These are phyloP conservation scores for Musa troglodytarum DNA, from an alignment of 176 grass and related monocot species.

Conservation along the genomic window DNA sequence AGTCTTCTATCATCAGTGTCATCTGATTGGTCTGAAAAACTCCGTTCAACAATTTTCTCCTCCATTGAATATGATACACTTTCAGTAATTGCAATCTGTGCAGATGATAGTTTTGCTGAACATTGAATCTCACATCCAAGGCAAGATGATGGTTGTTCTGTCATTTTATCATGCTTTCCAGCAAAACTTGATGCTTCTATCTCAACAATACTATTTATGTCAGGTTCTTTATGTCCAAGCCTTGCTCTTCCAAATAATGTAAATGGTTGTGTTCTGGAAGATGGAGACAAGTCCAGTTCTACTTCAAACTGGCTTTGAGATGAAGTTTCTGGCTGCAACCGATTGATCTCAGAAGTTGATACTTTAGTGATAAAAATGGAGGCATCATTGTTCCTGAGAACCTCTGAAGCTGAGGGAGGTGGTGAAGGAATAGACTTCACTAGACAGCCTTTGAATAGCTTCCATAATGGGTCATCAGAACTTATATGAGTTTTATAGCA, in stretches of 20 bases:
- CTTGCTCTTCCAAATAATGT: slow-evolving; percentile 89
- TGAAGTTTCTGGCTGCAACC: neutral
- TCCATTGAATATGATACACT: neutral
- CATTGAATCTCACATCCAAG: neutral
- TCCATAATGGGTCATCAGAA: slow-evolving; percentile 67
- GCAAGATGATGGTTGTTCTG: slow-evolving; percentile 2
- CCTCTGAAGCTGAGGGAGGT: slow-evolving; percentile 16
- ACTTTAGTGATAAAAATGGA: slow-evolving; percentile 18
- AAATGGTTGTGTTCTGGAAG: slow-evolving; percentile 33
- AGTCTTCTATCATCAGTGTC: slow-evolving; percentile 13
- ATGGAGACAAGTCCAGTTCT: slow-evolving; percentile 35
- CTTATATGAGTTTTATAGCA: slow-evolving; percentile 62
- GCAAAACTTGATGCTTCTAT: neutral
- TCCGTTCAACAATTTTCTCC: neutral
- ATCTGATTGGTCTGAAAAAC: slow-evolving; percentile 15
- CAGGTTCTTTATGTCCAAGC: slow-evolving; percentile 49
- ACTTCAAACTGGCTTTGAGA: slow-evolving; percentile 31
- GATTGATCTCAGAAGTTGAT: neutral
- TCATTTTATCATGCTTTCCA: neutral
- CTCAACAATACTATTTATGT: slow-evolving; percentile 20
- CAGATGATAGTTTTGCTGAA: neutral
- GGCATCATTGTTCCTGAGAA: slow-evolving; percentile 9
- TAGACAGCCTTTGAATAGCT: slow-evolving; percentile 46
- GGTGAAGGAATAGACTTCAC: slow-evolving; percentile 27
- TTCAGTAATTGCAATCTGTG: neutral